A percentile compares a stretch with the other conserved stretches of the same genome.
Evolutionary conservation across 768 basidiomycete genomes (phyloP).

Genomic region (Peribolospora kevripleyi): DNA sequence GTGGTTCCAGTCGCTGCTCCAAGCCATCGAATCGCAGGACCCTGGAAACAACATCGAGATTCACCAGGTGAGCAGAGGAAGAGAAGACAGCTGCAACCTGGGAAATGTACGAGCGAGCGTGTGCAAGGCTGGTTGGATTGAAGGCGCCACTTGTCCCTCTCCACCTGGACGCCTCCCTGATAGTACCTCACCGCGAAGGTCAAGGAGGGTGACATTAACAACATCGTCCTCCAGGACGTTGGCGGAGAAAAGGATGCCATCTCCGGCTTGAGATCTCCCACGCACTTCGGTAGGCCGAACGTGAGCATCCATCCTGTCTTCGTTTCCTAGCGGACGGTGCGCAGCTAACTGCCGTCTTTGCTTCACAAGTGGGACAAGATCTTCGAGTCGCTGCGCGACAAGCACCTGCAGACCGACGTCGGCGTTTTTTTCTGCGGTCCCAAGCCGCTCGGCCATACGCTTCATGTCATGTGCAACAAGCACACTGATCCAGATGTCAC

Average conservation of each 20-base stretch:
- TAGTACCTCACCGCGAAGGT: slow-evolving; percentile 65
- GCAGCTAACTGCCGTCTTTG: slow-evolving; percentile 30
- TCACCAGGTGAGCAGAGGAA: too few species aligned
- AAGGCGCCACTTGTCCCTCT: not conserved
- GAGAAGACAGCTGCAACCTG: too few species aligned
- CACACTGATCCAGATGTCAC: slow-evolving; percentile 45
- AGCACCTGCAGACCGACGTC: slow-evolving; percentile 57
- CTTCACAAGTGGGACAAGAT: slow-evolving; percentile 15
- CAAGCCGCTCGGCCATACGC: slow-evolving; percentile 11
- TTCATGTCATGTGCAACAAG: slow-evolving; percentile 63
- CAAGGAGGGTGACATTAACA: slow-evolving; percentile 78
- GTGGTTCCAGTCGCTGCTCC: slow-evolving; percentile 61
- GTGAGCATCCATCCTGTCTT: too few species aligned
- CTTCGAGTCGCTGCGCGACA: slow-evolving; percentile 40
- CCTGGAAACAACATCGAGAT: slow-evolving; percentile 38
- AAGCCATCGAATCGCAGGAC: slow-evolving; percentile 85
- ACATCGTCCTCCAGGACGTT: slow-evolving; percentile 67
- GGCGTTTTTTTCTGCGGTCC: slow-evolving; percentile 51
- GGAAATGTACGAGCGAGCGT: too few species aligned
- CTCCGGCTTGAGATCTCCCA: slow-evolving; percentile 66
- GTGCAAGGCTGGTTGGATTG: too few species aligned
- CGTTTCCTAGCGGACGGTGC: slow-evolving; percentile 2
- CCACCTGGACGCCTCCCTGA: not conserved
- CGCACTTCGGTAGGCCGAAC: slow-evolving; percentile 77
- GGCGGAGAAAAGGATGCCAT: slow-evolving; percentile 82